Evolutionary conservation across 1,284 basidiomycete genomes (phyloP), one percentile per base, ranked within the genome.

Genomic region (Trichosporon sp.): DNA sequence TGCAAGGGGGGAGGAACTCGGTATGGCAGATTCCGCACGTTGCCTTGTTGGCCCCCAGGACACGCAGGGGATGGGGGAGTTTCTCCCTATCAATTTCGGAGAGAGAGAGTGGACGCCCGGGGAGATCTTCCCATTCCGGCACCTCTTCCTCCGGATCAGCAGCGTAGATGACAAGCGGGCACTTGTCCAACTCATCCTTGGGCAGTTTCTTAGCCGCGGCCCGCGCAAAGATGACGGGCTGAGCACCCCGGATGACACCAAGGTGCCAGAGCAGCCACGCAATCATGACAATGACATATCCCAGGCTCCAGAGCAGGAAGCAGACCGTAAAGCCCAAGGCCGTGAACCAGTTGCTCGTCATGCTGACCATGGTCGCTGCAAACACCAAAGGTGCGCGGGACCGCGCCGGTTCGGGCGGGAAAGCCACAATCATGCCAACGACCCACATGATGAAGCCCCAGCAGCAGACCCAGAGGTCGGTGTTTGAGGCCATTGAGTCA

Each of bases 1-100:
- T 73, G 61, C 72, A 66, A 0, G 79, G 80, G 3, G 70, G 59
- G 7, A 46, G 64, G 66, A 76, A 82, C 48, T 71, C 76, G 48
- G 76, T 75, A 59, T 81, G 80, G 69, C 81, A 82, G 48, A 82
- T 79, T 4, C 73, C 78, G 68, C 81, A 82, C 1, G 74, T 78
- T 0, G 77, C 66, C 43, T 75, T 72, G 26, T 79, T 56, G 3
- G 70, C 54, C 1, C 70, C 37, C 4, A 82, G 74, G n/a, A 70
- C 68, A 7, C 76, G 70, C 10, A 81, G 70, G 2, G 72, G 74
- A 8, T 35, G 31, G 0, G 31, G 31, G 4, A 61, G 59, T 2
- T n/a, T 16, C 35, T 69, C 61, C 1, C 26, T 3, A 54, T 75
- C 72, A 2, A 68, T 67, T 46, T 72, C 69, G 31, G n/a, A n/a